These are phyloP conservation scores for Cryphonectria nitschkei DNA, from an alignment of 2,329 filamentous ascomycete genomes.

Conservation along the genomic window DNA sequence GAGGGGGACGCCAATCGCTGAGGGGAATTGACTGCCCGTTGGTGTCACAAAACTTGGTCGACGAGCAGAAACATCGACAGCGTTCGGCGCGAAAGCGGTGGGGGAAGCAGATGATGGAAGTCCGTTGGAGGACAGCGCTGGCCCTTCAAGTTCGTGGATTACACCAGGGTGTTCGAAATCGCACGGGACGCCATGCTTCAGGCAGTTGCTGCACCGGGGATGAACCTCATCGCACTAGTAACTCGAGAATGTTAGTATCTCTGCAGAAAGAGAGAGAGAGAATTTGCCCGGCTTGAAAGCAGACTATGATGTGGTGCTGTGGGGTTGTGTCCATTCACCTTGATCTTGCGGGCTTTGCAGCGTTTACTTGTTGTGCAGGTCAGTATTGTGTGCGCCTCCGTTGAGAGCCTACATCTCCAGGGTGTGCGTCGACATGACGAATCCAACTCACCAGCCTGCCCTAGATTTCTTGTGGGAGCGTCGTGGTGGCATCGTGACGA, in stretches of 20 bases:
- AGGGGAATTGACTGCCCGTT: constrained; percentile 21
- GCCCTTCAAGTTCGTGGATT: constrained; percentile 47
- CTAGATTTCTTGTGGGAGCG: constrained; percentile 73
- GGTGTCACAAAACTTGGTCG: constrained; percentile 21
- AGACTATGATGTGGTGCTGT: not conserved
- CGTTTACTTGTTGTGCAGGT: constrained; percentile 36
- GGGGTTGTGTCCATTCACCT: constrained; percentile 53
- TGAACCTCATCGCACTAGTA: constrained; percentile 67
- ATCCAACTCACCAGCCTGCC: constrained; percentile 54
- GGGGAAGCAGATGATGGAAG: constrained; percentile 22
- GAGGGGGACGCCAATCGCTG: constrained; percentile 40
- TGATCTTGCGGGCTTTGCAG: constrained; percentile 72
- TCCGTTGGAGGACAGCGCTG: constrained; percentile 38
- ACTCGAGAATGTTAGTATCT: not conserved
- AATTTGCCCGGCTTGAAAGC: not conserved
- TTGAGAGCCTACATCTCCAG: not conserved
- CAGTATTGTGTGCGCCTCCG: constrained; percentile 35
- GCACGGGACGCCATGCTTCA: constrained; percentile 68
- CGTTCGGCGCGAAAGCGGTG: constrained; percentile 29
- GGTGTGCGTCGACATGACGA: not conserved
- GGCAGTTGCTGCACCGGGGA: constrained; percentile 67
- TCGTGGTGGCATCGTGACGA: constrained; percentile 60
- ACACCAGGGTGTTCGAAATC: constrained; percentile 63
- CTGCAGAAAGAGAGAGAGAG: not conserved
- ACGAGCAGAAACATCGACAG: constrained; percentile 16